Evolutionary conservation across 148 eudicot genomes (phyloP).

Genomic region (Rhododendron mucronatum): DNA sequence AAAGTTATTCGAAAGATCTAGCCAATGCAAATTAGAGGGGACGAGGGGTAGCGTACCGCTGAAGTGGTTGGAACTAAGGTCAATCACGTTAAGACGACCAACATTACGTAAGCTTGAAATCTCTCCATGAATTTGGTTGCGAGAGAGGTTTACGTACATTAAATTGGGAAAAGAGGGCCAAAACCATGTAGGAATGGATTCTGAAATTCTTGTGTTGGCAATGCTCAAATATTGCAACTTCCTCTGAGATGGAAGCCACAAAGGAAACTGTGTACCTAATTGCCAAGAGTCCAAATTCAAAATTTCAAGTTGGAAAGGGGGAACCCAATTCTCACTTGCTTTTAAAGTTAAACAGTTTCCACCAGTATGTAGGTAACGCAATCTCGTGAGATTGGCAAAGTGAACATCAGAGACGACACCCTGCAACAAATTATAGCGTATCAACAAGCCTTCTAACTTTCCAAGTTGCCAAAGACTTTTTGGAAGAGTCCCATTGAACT

Average conservation of each 20-base stretch:
- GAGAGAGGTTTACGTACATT: neutral
- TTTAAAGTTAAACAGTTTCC: slow-evolving; percentile 9
- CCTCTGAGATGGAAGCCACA: neutral
- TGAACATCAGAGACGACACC: slow-evolving; percentile 14
- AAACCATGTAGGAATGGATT: neutral
- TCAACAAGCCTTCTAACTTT: neutral
- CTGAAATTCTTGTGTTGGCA: neutral
- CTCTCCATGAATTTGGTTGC: neutral
- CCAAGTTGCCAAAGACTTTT: slow-evolving; percentile 5
- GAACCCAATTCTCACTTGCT: slow-evolving; percentile 14
- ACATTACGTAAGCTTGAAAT: neutral
- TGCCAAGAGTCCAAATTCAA: neutral
- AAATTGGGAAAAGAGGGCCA: neutral
- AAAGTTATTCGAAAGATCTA: neutral
- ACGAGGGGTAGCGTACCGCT: neutral
- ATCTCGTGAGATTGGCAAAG: neutral
- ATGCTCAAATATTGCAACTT: neutral
- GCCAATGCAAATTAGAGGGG: neutral
- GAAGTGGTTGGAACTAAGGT: neutral
- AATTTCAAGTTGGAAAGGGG: slow-evolving; percentile 1
- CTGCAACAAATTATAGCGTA: neutral
- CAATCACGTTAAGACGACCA: neutral
- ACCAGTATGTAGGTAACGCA: neutral
- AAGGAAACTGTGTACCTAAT: neutral
- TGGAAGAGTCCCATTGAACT: slow-evolving; percentile 7